Evolutionary conservation across 1,139 yeast genomes (phyloP), one percentile per base, ranked within the genome.

Genomic region (Nakaseomyces glabratus): DNA sequence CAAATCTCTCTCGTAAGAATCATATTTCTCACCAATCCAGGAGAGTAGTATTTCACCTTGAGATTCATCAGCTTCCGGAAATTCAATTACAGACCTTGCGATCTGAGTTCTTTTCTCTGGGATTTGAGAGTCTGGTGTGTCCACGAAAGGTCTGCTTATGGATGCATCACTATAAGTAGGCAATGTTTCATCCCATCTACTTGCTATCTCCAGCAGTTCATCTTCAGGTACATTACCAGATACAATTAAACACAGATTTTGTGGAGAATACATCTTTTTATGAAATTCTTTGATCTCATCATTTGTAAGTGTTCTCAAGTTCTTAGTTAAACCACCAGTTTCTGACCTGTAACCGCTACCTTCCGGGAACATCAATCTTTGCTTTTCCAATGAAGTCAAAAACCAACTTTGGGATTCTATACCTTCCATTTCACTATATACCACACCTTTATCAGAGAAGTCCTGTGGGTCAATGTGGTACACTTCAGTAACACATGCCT

Each of bases 341-440:
- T 93, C 96, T 4, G 93, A 78, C 6, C 90, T 73, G 52, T 86
- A 93, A 2, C 94, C 95, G 18, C 90, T 79, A 3, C 69, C 62
- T 10, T 66, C 54, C 3, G 68, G 62, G 48, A 74, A 86, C 44
- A 86, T 55, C 1, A 71, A 52, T 49, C 78, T 69, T 52, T 82
- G 84, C 51, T 77, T 63, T 38, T 72, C 73, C 44, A 77, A 61
- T 46, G 69, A 69, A n/a, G 82, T 61, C 19, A 84, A 63, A 44
- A 77, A 81, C 73, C 79, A 77, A n/a, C 88, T 70, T 44, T 79
- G 82, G 47, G 74, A 73, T 56, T 86, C 94, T 37, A 82, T 78
- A 12, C 88, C 97, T 55, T 86, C 96, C 97, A 93, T 93, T 61
- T 93, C 99, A 40, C 93, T 81, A 56, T 82, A 93, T 3, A 93